Base-by-base conservation (phyloP, 2,329 filamentous ascomycete genomes). In the Albifimbria verrucaria region DNA sequence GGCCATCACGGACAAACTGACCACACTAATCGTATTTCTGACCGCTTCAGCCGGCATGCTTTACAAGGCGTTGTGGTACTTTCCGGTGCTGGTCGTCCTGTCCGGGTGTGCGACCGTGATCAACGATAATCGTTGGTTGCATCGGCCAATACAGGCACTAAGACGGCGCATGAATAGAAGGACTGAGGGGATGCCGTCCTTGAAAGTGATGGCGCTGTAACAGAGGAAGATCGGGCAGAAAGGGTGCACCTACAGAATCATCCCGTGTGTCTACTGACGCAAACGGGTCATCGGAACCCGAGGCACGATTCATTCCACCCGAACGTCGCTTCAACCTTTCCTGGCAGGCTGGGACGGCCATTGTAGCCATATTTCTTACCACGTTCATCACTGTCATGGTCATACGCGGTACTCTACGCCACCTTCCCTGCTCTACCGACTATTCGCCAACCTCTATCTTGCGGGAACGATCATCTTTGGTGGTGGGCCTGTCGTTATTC, bases 51-150 rank as follows among this genome's bases (percentile, higher is more conserved):
- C 85, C 0, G 88, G 87, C 0, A 69, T 91, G 58, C 74, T 88
- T 48, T 90, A 90, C 59, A 89, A 84, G 48, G 81, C 86, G 0
- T 68, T 91, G 0, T 92, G 88, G 88, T 92, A 88, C 58, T 91
- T 90, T 45, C 88, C 88, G 0, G 61, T 82, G 0, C 63, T 91
- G 4, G 85, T 90, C 68, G 59, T 79, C 0, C 57, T 74, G 1
- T 81, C 78, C 0, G 87, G 86, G 0, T 11, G 77, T 2, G 66
- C 68, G 0, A 80, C 82, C 0, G 65, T 83, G 0, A 50, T 80
- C 1, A 84, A 81, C 73, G 87, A 90, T 66, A 72, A 70, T 43
- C 72, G 75, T 42, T 78, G 78, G 69, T 59, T 80, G 7, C 75
- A 79, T n/a, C 64, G 70, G 1, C 62, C 60, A 0, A 11, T 47